These are phyloP conservation scores for Monarda citriodora DNA, from an alignment of 305 asterid species.

Conservation along the genomic window DNA sequence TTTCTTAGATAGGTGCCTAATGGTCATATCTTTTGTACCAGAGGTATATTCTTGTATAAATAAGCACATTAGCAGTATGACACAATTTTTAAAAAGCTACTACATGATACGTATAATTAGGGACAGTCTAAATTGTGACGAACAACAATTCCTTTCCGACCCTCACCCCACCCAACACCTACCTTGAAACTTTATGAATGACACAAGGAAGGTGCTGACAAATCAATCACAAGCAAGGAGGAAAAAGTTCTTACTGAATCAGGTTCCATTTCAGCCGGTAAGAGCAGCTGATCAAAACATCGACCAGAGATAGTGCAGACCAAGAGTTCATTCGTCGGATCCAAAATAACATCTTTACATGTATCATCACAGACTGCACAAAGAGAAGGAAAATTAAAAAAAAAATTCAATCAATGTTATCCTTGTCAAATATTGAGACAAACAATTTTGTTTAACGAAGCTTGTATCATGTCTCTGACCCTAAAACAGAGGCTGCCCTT, in stretches of 20 bases:
- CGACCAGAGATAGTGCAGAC: slow-evolving; percentile 98
- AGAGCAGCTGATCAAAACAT: slow-evolving; percentile 80
- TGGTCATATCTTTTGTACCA: background rate
- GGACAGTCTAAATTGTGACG: background rate
- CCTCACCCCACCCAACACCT: background rate
- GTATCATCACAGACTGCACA: slow-evolving; percentile 90
- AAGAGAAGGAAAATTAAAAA: slow-evolving; percentile 10
- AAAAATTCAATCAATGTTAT: background rate
- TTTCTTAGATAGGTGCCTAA: too few species aligned
- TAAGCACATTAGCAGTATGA: background rate
- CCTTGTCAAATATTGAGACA: slow-evolving; percentile 11
- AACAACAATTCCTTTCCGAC: background rate
- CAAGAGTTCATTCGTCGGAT: slow-evolving; percentile 70
- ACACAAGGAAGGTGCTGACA: background rate
- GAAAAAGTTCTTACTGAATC: slow-evolving; percentile 60
- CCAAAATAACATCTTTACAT: slow-evolving; percentile 81
- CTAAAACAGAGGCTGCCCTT: slow-evolving; percentile 13
- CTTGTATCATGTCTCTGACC: slow-evolving; percentile 1
- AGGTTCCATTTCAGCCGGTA: slow-evolving; percentile 73
- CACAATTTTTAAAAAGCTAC: background rate
- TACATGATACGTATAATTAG: slow-evolving; percentile 1
- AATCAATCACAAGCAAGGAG: background rate
- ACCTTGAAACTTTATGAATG: background rate
- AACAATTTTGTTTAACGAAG: slow-evolving; percentile 13
- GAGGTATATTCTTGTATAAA: background rate